phyloP scores from a whole-genome alignment of 345 rosid species.

The Luvunga scandens region DNA sequence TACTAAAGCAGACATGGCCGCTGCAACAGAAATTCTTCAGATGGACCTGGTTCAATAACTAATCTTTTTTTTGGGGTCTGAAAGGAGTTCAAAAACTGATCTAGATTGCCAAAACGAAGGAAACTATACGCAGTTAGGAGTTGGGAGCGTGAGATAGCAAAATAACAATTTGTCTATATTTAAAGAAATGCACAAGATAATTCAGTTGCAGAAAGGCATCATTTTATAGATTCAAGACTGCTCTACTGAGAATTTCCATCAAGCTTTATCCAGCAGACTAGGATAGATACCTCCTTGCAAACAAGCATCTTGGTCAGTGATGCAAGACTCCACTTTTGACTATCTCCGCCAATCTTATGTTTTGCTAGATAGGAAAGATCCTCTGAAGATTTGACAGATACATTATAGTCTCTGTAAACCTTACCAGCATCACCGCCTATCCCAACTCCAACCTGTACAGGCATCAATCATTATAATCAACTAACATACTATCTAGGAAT shows the following conservation, averaged over 20 bases:
- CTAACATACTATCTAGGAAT: background rate
- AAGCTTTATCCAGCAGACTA: slow-evolving; percentile 1
- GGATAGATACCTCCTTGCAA: slow-evolving; percentile 57
- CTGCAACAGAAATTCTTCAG: background rate
- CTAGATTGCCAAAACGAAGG: background rate
- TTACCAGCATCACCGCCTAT: slow-evolving; percentile 57
- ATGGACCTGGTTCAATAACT: background rate
- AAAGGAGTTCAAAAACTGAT: too few relatives aligned
- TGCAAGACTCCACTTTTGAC: slow-evolving; percentile 56
- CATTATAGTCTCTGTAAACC: slow-evolving; percentile 66
- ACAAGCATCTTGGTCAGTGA: slow-evolving; percentile 61
- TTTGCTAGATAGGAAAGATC: slow-evolving; percentile 77
- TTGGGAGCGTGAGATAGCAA: background rate
- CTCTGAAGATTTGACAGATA: slow-evolving; percentile 53
- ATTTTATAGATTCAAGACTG: background rate
- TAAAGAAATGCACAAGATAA: background rate
- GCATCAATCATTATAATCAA: slow-evolving; percentile 1
- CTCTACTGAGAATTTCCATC: background rate
- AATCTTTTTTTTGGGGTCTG: background rate
- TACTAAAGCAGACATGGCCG: background rate
- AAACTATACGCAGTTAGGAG: too few relatives aligned
- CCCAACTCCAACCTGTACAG: slow-evolving; percentile 70
- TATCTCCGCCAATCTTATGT: slow-evolving; percentile 43
- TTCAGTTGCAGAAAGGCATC: background rate
- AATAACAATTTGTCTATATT: background rate